Conservation (phyloP, 2,329 filamentous ascomycete genomes). For the Sarocladium oryzae region DNA sequence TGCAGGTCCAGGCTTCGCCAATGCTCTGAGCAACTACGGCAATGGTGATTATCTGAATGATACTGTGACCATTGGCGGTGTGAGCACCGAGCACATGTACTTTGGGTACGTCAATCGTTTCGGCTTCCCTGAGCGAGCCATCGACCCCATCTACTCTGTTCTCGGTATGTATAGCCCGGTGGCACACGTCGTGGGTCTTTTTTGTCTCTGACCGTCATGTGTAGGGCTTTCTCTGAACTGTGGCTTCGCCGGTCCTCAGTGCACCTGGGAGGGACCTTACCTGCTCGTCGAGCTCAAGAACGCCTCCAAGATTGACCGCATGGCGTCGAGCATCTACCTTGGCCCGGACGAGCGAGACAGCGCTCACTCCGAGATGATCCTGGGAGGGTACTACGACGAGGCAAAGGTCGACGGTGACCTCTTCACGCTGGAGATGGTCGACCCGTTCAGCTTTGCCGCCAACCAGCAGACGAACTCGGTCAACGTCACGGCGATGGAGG, state of each 20-base stretch:
- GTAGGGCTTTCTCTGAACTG: conserved; percentile 3
- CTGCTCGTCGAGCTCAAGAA: not conserved
- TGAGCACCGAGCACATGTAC: not conserved
- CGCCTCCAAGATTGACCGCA: not conserved
- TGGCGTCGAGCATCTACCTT: conserved; percentile 6
- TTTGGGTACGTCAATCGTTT: not conserved
- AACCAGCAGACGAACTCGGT: not conserved
- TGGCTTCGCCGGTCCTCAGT: not conserved
- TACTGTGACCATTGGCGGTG: not conserved
- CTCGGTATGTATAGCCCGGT: conserved; percentile 1
- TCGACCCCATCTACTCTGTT: not conserved
- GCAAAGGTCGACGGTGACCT: conserved; percentile 1
- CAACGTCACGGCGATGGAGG: conserved; percentile 1
- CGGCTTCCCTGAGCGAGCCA: not conserved
- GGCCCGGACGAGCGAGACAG: not conserved
- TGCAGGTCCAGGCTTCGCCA: not conserved
- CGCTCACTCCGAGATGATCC: not conserved
- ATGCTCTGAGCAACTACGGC: not conserved
- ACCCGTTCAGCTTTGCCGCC: not conserved
- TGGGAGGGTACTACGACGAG: conserved; percentile 2
- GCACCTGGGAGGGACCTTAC: conserved; percentile 16
- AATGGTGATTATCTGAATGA: not conserved
- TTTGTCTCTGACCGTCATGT: too few relatives aligned
- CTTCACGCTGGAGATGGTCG: not conserved
- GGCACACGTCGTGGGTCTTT: too few relatives aligned